Conservation (phyloP, 331 rosid species). For the Pyracantha coccinea region DNA sequence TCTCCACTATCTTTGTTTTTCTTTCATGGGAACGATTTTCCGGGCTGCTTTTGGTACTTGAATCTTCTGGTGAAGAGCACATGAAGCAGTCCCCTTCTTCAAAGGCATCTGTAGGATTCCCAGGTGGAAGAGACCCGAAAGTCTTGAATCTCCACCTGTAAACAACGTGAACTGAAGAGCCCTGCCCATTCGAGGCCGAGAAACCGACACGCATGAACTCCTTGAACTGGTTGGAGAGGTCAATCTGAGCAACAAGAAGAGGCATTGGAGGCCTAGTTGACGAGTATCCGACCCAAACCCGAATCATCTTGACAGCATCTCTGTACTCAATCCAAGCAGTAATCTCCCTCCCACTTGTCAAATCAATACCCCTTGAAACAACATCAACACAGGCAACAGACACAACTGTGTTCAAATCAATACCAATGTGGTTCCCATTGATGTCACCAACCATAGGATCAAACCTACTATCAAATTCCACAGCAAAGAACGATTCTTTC, state of each 20-base stretch:
- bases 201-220: conserved; percentile 79
- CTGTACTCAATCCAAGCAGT: conserved; percentile 78
- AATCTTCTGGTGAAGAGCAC: conserved; percentile 36
- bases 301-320: conserved; percentile 38
- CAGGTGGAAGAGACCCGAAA: conserved; percentile 29
- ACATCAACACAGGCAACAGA: conserved; percentile 49
- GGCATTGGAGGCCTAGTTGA: conserved; percentile 44
- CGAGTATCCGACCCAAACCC: conserved; percentile 61
- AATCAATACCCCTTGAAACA: conserved; percentile 39
- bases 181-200: conserved; percentile 66
- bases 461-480: conserved; percentile 62
- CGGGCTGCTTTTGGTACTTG: not conserved
- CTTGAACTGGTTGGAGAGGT: conserved; percentile 43
- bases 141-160: conserved; percentile 59
- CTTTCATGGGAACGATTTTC: not conserved
- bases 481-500: conserved; percentile 50
- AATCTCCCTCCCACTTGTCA: conserved; percentile 47
- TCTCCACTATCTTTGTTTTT: conserved; percentile 24
- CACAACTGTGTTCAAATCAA: conserved; percentile 30
- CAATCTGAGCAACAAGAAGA: conserved; percentile 42
- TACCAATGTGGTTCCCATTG: conserved; percentile 55
- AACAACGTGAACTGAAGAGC: conserved; percentile 48
- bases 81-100: conserved; percentile 67
- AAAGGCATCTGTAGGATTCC: conserved; percentile 29
- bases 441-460: conserved; percentile 60